Base-by-base conservation (phyloP, 2,329 filamentous ascomycete species). In the Cercospora canescens region DNA sequence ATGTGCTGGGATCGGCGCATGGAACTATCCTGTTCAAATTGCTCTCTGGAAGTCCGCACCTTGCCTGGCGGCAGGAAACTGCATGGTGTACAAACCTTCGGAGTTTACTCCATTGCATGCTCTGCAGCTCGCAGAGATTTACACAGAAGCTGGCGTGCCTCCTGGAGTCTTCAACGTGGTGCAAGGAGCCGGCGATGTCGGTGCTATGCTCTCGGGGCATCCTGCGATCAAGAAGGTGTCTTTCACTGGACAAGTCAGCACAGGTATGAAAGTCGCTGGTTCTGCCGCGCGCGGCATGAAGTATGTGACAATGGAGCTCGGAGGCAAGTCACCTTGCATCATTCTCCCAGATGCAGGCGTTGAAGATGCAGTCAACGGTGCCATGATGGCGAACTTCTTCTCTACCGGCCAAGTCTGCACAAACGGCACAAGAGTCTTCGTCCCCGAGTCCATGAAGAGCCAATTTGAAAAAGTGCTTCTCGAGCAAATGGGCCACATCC, bases 361-460 rank as follows among this genome's bases (percentile, higher is more conserved):
- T 21, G 89, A 92, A 54, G 87, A 88, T 73, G 93, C 93, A n/a
- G 93, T 92, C 35, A 90, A 96, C 74, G 91, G 92, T 32, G 93
- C 92, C 69, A 94, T 96, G 90, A 92, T 96, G 84, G 93, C 93
- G 73, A 96, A 96, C 79, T 96, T 96, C 81, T 96, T 91, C 84
- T 93, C 90, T 71, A 91, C 91, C 0, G 93, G 93, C 32, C 93
- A 97, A 79, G 93, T 96, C 59, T 97, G 93, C 85, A 96, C 93
- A 59, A 96, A 96, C 77, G 93, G 93, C 58, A 96, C 93, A 1
- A 86, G 93, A 11, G 93, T 96, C 35, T 96, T 96, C 76, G 85
- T 97, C 2, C 92, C 91, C 0, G 80, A 84, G 35, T 76, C 80
- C 39, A 84, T 93, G 77, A 88, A 93, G 76, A 64, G 80, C 14